phyloP scores from a whole-genome alignment of 805 yeast species.

The Saturnispora gosingensis region DNA sequence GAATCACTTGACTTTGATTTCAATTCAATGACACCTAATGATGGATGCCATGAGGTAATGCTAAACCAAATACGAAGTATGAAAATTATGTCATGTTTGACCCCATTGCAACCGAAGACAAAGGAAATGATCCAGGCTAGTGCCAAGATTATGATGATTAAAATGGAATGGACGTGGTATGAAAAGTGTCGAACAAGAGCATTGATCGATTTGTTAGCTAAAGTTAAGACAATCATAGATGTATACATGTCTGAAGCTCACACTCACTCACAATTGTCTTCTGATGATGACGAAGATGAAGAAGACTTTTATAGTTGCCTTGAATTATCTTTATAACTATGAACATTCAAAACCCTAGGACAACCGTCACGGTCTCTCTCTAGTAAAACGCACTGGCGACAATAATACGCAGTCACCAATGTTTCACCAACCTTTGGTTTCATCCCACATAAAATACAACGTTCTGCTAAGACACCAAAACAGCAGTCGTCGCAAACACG shows the following conservation, averaged over 20 bases:
- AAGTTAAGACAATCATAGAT: slow-evolving; percentile 27
- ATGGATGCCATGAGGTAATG: slow-evolving; percentile 22
- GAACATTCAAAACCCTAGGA: slow-evolving; percentile 74
- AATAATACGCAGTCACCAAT: slow-evolving; percentile 62
- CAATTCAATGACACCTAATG: background rate
- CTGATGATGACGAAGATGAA: slow-evolving; percentile 2
- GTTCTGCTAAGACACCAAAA: slow-evolving; percentile 51
- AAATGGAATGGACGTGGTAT: slow-evolving; percentile 48
- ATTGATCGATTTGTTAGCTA: background rate
- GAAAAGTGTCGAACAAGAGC: slow-evolving; percentile 29
- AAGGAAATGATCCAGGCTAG: slow-evolving; percentile 38
- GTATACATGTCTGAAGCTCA: slow-evolving; percentile 3
- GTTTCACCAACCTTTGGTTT: slow-evolving; percentile 36
- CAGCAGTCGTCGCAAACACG: slow-evolving; percentile 82
- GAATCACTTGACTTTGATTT: slow-evolving; percentile 21
- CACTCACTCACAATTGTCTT: background rate
- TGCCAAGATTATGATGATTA: slow-evolving; percentile 39
- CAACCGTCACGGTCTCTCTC: slow-evolving; percentile 90
- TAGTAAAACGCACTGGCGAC: slow-evolving; percentile 70
- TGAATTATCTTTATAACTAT: slow-evolving; percentile 5
- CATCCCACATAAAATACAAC: slow-evolving; percentile 71
- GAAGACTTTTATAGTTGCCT: slow-evolving; percentile 1
- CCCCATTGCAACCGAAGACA: slow-evolving; percentile 49
- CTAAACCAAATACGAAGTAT: slow-evolving; percentile 28
- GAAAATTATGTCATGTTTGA: slow-evolving; percentile 35